Conservation (phyloP, 495 filamentous ascomycete genomes). For the Polyplosphaeria fusca region DNA sequence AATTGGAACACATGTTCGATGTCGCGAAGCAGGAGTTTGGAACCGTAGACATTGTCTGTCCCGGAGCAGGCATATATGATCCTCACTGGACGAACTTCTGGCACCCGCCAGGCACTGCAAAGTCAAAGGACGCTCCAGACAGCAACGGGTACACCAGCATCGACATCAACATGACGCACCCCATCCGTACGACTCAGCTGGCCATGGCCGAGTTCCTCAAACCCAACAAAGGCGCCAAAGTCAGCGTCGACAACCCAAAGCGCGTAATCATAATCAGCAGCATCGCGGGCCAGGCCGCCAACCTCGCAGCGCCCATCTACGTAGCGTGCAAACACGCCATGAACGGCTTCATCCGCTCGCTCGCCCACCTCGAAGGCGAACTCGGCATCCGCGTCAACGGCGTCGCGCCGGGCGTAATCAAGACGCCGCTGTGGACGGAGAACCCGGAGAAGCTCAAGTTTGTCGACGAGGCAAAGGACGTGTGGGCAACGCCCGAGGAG, state of each 20-base stretch:
- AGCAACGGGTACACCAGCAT: constrained; percentile 49
- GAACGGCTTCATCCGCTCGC: constrained; percentile 55
- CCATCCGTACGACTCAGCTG: constrained; percentile 64
- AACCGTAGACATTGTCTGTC: constrained; percentile 62
- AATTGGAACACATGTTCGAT: constrained; percentile 58
- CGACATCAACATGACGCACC: constrained; percentile 68
- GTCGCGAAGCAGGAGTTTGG: constrained; percentile 54
- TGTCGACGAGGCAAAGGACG: constrained; percentile 49
- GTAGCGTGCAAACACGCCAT: constrained; percentile 62
- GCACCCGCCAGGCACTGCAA: constrained; percentile 54
- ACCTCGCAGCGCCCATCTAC: constrained; percentile 56
- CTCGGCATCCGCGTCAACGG: constrained; percentile 62
- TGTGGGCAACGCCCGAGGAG: constrained; percentile 63
- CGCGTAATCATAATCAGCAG: constrained; percentile 60
- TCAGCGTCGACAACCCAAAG: constrained; percentile 40
- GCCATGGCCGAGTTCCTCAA: constrained; percentile 59
- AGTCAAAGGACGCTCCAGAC: constrained; percentile 48
- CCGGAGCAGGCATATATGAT: constrained; percentile 68
- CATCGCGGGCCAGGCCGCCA: constrained; percentile 58
- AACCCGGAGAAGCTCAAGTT: constrained; percentile 63
- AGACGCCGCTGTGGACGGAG: constrained; percentile 66
- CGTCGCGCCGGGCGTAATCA: constrained; percentile 64
- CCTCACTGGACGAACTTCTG: constrained; percentile 63
- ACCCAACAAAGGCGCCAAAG: constrained; percentile 33
- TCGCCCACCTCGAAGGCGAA: constrained; percentile 50